Conservation (phyloP, 148 eudicot genomes). For the Cornus kousa region DNA sequence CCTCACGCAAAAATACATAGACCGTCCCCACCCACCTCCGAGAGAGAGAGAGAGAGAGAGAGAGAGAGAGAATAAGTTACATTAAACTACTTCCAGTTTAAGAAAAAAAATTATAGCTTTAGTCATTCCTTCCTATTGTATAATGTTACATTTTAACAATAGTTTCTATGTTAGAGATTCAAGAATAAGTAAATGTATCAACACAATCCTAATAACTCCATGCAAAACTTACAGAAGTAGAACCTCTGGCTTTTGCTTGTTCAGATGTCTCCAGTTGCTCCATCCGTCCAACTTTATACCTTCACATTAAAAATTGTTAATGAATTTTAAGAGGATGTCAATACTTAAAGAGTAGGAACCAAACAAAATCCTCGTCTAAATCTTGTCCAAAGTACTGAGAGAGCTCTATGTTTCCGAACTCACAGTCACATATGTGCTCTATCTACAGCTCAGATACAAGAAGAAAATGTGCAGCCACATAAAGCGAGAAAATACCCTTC, state of each 20-base stretch:
- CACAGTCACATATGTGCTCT: not conserved
- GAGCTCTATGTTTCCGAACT: not conserved
- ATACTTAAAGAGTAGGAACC: not conserved
- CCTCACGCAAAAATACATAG: too few species aligned
- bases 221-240: conserved; percentile 67
- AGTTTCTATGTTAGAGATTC: not conserved
- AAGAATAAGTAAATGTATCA: not conserved
- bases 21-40: too few species aligned
- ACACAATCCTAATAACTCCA: not conserved
- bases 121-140: not conserved
- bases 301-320: conserved; percentile 24
- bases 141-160: not conserved
- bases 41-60: too few species aligned
- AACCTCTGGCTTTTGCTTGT: conserved; percentile 90
- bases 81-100: not conserved
- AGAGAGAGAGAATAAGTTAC: too few species aligned
- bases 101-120: not conserved
- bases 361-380: not conserved
- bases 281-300: conserved; percentile 95
- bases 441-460: conserved; percentile 1
- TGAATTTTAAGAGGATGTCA: not conserved
- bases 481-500: not conserved
- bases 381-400: not conserved
- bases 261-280: conserved; percentile 93
- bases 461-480: conserved; percentile 4